Percentiles rank a stretch among this genome's conserved stretches.
phyloP scores from a whole-genome alignment of 352 stramenopile species.

The Elongisporangium anandrum region DNA sequence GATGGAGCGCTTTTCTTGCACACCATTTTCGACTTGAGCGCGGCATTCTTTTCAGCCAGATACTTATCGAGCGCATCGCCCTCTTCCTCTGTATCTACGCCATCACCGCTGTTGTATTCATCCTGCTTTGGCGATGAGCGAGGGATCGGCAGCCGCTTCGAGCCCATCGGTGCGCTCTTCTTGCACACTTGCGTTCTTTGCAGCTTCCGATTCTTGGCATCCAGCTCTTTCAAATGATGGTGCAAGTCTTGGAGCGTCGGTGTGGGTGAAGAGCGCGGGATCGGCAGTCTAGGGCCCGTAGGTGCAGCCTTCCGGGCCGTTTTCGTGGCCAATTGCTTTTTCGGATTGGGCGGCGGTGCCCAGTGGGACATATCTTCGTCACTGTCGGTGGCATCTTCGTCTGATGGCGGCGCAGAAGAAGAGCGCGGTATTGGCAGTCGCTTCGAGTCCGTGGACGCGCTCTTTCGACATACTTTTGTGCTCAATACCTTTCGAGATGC shows the following conservation, averaged over 20 bases:
- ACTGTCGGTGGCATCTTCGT: background rate
- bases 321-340: background rate
- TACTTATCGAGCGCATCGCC: background rate
- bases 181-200: background rate
- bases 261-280: background rate
- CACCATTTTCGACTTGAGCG: background rate
- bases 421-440: background rate
- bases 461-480: background rate
- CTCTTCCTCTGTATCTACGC: conserved; percentile 2
- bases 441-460: background rate
- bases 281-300: background rate
- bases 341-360: background rate
- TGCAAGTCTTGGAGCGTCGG: background rate
- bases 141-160: background rate
- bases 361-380: background rate
- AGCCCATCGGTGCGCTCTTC: background rate
- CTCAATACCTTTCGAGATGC: background rate
- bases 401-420: background rate
- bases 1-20: conserved; percentile 1
- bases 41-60: background rate
- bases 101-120: conserved; percentile 6
- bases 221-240: background rate
- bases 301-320: background rate
- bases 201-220: background rate
- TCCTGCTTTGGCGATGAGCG: background rate